Evolutionary conservation across 202 grass and related monocot genomes (phyloP).

Genomic region (Alloteropsis angusta): DNA sequence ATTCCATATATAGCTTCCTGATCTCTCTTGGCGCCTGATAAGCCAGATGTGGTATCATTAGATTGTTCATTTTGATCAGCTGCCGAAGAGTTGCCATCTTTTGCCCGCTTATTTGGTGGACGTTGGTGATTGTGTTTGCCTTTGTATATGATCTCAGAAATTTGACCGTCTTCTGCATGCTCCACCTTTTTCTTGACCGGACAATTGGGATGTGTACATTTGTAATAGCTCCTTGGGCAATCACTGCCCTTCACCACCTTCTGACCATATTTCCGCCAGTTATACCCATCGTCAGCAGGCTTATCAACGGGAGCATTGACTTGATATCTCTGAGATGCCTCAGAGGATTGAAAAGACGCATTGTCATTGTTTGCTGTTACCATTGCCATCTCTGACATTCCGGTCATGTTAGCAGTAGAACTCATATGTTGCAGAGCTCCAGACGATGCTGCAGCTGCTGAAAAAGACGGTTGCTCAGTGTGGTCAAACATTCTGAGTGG

Average conservation of each 20-base stretch:
- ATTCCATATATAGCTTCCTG: slow-evolving; percentile 49
- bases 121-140: slow-evolving; percentile 75
- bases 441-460: slow-evolving; percentile 36
- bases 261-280: slow-evolving; percentile 96
- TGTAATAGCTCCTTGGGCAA: slow-evolving; percentile 94
- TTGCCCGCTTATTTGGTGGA: slow-evolving; percentile 65
- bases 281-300: slow-evolving; percentile 76
- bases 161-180: slow-evolving; percentile 57
- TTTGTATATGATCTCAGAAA: slow-evolving; percentile 91
- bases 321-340: slow-evolving; percentile 49
- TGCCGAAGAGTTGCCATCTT: slow-evolving; percentile 49
- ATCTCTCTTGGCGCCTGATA: slow-evolving; percentile 42
- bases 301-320: slow-evolving; percentile 66
- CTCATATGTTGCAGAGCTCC: slow-evolving; percentile 28
- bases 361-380: slow-evolving; percentile 37
- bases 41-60: slow-evolving; percentile 39
- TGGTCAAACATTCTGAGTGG: slow-evolving; percentile 60
- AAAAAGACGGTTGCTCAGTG: slow-evolving; percentile 48
- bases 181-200: slow-evolving; percentile 93
- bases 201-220: slow-evolving; percentile 73
- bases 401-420: slow-evolving; percentile 18
- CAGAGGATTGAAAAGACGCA: slow-evolving; percentile 34
- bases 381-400: slow-evolving; percentile 20
- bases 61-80: slow-evolving; percentile 39
- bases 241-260: slow-evolving; percentile 91